Evolutionary conservation across 83 land plant species (phyloP).

Genomic region (Larix sibirica): DNA sequence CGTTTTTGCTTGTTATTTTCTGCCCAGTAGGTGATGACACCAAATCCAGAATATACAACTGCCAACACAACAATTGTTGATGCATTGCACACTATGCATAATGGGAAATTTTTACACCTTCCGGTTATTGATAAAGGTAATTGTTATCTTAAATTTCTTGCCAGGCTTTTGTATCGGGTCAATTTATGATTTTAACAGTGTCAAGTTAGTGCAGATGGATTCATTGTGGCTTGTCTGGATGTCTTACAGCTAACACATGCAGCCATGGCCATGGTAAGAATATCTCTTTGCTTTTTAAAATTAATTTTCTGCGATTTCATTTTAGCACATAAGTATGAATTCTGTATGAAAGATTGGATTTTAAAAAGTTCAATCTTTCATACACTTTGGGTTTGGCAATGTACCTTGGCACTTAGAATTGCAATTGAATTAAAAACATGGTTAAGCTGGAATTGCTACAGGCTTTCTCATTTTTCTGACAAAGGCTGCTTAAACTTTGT

Average conservation of each 20-base stretch:
- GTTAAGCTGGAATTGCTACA: neutral
- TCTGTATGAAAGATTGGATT: neutral
- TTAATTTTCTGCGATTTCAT: neutral
- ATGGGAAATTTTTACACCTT: slow-evolving; percentile 95
- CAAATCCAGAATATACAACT: slow-evolving; percentile 93
- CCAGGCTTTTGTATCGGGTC: neutral
- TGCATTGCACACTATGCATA: slow-evolving; percentile 97
- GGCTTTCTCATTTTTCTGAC: too few species aligned
- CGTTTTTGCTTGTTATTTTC: slow-evolving; percentile 1
- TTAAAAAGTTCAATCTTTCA: neutral
- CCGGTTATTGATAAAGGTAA: slow-evolving; percentile 90
- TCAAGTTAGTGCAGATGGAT: slow-evolving; percentile 52
- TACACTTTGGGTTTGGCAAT: neutral
- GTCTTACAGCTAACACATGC: slow-evolving; percentile 88
- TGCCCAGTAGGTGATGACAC: slow-evolving; percentile 83
- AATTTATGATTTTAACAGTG: neutral
- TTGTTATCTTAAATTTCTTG: neutral
- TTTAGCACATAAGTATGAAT: neutral
- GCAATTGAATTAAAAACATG: neutral
- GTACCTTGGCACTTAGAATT: neutral
- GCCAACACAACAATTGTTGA: slow-evolving; percentile 89
- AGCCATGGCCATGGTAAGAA: slow-evolving; percentile 66
- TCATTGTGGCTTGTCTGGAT: slow-evolving; percentile 68
- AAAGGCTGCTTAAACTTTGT: too few species aligned
- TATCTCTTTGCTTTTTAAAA: neutral